Evolutionary conservation across 164 flowering plant genomes (phyloP).

Genomic region (Nelumbo lutea): DNA sequence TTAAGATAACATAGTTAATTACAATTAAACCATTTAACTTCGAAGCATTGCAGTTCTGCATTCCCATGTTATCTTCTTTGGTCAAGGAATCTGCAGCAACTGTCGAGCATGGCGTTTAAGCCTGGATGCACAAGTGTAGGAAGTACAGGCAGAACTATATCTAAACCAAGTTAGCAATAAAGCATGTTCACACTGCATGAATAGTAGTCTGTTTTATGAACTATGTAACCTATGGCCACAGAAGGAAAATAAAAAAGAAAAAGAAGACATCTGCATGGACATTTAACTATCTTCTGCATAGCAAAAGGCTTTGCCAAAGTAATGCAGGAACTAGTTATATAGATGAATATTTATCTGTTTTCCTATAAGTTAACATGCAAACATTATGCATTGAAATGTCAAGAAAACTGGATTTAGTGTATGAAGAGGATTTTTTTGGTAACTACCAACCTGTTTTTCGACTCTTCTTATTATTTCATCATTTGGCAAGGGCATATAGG

Average conservation of each 20-base stretch:
- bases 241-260: not conserved
- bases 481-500: slow-evolving; percentile 91
- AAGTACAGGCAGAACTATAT: not conserved
- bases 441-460: slow-evolving; percentile 63
- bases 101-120: not conserved
- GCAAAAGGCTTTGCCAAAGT: not conserved
- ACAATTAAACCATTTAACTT: not conserved
- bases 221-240: not conserved
- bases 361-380: not conserved
- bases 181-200: not conserved
- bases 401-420: not conserved
- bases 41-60: too few species aligned
- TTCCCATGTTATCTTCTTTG: not conserved
- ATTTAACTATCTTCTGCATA: not conserved
- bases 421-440: not conserved
- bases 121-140: not conserved
- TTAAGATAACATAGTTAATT: not conserved
- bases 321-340: not conserved
- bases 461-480: slow-evolving; percentile 78
- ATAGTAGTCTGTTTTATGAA: not conserved
- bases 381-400: not conserved
- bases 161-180: not conserved
- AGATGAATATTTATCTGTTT: not conserved
- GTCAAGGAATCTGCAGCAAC: not conserved
- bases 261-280: not conserved